phyloP scores from a whole-genome alignment of 768 basidiomycete species.

The Botryobasidium botryosum region DNA sequence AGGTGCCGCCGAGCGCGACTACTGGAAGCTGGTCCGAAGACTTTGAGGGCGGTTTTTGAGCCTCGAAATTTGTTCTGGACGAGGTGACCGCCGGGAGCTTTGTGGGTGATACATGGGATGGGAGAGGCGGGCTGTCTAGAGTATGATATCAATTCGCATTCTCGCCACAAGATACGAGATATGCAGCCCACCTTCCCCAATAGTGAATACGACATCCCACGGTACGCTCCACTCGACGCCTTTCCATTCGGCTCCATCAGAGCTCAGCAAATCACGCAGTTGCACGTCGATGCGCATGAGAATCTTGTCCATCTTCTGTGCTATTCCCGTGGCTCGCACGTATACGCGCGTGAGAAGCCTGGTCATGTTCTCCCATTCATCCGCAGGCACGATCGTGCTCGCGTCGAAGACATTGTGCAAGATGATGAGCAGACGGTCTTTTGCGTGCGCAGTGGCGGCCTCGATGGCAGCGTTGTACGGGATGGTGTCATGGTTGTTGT shows the following conservation, averaged over 20 bases:
- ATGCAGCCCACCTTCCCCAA: constrained; percentile 28
- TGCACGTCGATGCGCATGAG: constrained; percentile 67
- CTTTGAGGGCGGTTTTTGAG: background rate
- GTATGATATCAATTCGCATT: constrained; percentile 3
- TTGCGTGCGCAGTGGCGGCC: no score
- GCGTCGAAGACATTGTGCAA: no score
- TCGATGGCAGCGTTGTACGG: no score
- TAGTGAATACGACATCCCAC: constrained; percentile 13
- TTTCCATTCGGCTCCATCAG: constrained; percentile 18
- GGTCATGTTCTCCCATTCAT: constrained; percentile 50
- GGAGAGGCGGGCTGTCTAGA: constrained; percentile 1
- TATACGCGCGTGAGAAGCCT: constrained; percentile 68
- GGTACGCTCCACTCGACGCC: constrained; percentile 21
- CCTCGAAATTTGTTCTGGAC: background rate
- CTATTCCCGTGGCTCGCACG: constrained; percentile 64
- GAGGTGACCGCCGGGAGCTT: background rate
- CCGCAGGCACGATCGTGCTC: no score
- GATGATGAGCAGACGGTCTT: no score
- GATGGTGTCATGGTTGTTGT: no score
- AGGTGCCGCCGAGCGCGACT: constrained; percentile 85
- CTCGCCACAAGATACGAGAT: background rate
- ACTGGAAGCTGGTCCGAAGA: constrained; percentile 30
- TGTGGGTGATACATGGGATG: background rate
- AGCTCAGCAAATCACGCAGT: constrained; percentile 34
- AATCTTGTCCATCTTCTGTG: constrained; percentile 47